A percentile compares a stretch with the other conserved stretches of the same genome.
phyloP scores from a whole-genome alignment of 306 rosid genomes.

The Vicia sativa region DNA sequence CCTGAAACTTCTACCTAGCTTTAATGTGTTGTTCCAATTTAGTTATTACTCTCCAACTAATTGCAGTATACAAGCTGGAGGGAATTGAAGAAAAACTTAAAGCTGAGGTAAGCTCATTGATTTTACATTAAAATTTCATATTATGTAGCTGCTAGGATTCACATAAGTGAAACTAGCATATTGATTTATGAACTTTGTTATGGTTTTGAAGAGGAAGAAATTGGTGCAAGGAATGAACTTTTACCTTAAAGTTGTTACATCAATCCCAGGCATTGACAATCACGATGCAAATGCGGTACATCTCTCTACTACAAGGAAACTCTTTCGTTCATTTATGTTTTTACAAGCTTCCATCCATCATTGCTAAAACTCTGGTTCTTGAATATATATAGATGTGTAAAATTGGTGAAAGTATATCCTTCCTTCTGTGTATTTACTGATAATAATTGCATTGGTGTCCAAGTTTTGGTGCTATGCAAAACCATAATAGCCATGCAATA shows the following conservation, averaged over 20 bases:
- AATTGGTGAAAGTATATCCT: constrained; percentile 17
- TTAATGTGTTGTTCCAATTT: constrained; percentile 29
- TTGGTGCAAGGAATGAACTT: constrained; percentile 69
- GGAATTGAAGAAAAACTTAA: constrained; percentile 63
- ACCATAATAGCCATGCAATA: constrained; percentile 23
- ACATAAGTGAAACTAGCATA: constrained; percentile 15
- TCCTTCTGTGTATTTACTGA: constrained; percentile 23
- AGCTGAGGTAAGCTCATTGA: constrained; percentile 70
- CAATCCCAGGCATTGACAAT: constrained; percentile 75
- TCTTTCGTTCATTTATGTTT: constrained; percentile 16
- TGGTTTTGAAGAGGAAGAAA: constrained; percentile 69
- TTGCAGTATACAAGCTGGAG: constrained; percentile 80
- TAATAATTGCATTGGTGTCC: constrained; percentile 10
- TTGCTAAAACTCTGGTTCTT: constrained; percentile 22
- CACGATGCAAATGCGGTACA: constrained; percentile 90
- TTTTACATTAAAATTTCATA: constrained; percentile 21
- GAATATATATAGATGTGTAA: constrained; percentile 3
- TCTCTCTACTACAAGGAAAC: constrained; percentile 32
- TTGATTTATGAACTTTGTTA: constrained; percentile 30
- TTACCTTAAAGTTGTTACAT: constrained; percentile 71
- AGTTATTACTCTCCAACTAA: constrained; percentile 24
- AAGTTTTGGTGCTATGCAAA: constrained; percentile 31
- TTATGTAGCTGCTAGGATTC: not conserved
- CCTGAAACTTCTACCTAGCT: constrained; percentile 30
- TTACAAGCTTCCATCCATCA: constrained; percentile 22